Conservation (phyloP, 345 rosid genomes). For the Eucalyptus curtisii region DNA sequence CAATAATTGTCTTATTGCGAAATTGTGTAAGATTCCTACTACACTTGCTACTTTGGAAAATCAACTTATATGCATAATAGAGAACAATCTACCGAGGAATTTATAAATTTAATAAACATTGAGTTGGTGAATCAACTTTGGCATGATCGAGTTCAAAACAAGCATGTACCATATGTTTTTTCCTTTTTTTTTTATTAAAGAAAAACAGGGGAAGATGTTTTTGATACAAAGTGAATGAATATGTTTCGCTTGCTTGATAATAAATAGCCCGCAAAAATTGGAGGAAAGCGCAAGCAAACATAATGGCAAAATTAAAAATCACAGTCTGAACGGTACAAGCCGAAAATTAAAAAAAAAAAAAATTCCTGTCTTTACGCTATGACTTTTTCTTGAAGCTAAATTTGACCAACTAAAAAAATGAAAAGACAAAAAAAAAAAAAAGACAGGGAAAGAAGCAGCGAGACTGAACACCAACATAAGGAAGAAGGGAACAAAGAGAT, state of each 20-base stretch:
- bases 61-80: not conserved
- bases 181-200: not conserved
- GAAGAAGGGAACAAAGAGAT: not conserved
- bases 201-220: not conserved
- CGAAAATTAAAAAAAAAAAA: not conserved
- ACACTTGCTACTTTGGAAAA: not conserved
- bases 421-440: not conserved
- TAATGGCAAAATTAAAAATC: not conserved
- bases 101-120: not conserved
- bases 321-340: not conserved
- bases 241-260: not conserved
- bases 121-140: not conserved
- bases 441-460: not conserved
- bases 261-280: not conserved
- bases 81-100: not conserved
- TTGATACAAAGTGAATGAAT: not conserved
- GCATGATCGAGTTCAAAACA: not conserved
- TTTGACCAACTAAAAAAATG: not conserved
- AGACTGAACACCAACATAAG: not conserved
- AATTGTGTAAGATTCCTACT: not conserved
- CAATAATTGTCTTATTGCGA: not conserved
- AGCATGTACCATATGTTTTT: not conserved
- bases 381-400: not conserved
- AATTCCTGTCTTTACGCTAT: not conserved
- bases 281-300: not conserved